Conservation (phyloP, 805 yeast genomes). For the Myxozyma nipponensis region DNA sequence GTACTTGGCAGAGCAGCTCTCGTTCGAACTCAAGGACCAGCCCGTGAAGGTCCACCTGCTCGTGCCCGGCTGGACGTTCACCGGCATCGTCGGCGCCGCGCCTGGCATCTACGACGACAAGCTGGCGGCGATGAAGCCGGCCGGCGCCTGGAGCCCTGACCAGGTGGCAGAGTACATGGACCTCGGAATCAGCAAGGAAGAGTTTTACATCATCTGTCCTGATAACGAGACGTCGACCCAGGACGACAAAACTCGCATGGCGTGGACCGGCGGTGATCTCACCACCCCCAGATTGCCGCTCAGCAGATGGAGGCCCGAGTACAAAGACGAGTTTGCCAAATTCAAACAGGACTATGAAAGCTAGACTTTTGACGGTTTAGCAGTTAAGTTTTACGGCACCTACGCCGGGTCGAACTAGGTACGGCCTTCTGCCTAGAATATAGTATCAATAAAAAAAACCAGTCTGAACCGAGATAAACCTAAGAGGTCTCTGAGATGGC, state of each 20-base stretch:
- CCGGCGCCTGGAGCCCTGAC: slow-evolving; percentile 34
- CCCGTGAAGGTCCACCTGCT: slow-evolving; percentile 29
- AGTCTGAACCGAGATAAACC: too few species aligned
- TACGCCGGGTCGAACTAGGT: too few species aligned
- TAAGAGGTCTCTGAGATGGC: too few species aligned
- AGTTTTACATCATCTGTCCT: slow-evolving; percentile 32
- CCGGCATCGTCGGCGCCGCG: slow-evolving; percentile 28
- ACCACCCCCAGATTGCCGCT: slow-evolving; percentile 29
- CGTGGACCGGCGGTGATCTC: slow-evolving; percentile 30
- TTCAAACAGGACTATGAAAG: neutral
- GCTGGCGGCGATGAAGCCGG: slow-evolving; percentile 26
- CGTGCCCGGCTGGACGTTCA: slow-evolving; percentile 34
- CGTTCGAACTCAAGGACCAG: slow-evolving; percentile 29
- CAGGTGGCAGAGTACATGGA: slow-evolving; percentile 31
- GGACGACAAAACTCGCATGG: slow-evolving; percentile 29
- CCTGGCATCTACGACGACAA: slow-evolving; percentile 17
- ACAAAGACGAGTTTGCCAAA: slow-evolving; percentile 19
- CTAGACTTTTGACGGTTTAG: too few species aligned
- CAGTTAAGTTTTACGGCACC: too few species aligned
- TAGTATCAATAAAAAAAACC: too few species aligned
- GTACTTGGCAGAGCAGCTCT: slow-evolving; percentile 40
- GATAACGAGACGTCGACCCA: slow-evolving; percentile 31
- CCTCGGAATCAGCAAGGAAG: slow-evolving; percentile 22
- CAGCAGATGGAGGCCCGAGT: slow-evolving; percentile 32
- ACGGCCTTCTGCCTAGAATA: too few species aligned